Base-by-base conservation (phyloP, 495 filamentous ascomycete genomes). In the Neurospora cerealis region DNA sequence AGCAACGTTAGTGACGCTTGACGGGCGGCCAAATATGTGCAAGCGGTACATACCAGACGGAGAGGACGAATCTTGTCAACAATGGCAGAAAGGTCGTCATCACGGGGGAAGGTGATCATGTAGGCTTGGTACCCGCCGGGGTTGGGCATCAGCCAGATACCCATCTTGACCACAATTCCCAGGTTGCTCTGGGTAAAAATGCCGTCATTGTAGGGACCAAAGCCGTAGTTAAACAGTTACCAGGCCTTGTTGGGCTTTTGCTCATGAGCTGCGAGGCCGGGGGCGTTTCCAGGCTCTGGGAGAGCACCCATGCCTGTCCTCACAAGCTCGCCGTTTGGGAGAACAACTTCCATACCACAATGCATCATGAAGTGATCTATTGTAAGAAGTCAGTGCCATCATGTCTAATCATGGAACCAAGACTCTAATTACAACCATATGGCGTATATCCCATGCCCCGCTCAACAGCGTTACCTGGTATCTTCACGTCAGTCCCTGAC, bases 111-210 rank as follows among this genome's bases (percentile, higher is more conserved):
- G 3, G 87, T 86, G 80, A 88, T 84, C 79, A 85, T 82, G 80
- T 86, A 84, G 2, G 81, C 78, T 74, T 88, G 86, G 75, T 87
- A 83, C 62, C 88, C 86, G 0, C 79, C 83, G 0, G 82, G 82
- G 24, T 86, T 85, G 4, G 87, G 87, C 87, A 89, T 88, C 24
- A 85, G 74, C 44, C 83, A 79, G 70, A 90, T 81, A 10, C 88
- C 87, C 84, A 91, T 87, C 79, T 90, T 89, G 1, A 82, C 85
- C 3, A 90, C 87, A 69, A 91, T 89, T 28, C 88, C 89, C 66
- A 87, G 83, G 75, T 86, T 88, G 75, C 79, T 83, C 76, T 91
- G 89, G 1, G 83, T 82, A 79, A 91, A 91, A 71, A 90, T 83
- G 37, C 88, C 87, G 75, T 90, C 88, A 37, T 82, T 81, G 42